Evolutionary conservation across 345 rosid genomes (phyloP).

Genomic region (Geranium rotundifolium): DNA sequence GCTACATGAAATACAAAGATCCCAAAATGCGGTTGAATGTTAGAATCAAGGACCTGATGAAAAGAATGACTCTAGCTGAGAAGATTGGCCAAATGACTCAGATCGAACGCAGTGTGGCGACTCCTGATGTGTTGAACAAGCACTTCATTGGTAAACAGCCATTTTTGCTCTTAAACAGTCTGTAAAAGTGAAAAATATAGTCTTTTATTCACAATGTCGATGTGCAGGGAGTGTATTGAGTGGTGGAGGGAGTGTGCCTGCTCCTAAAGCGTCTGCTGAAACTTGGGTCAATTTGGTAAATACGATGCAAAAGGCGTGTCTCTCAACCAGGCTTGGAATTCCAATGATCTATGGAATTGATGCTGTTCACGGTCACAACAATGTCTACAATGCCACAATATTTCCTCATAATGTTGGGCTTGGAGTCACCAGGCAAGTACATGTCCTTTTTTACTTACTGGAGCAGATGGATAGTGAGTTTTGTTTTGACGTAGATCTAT

Average conservation of each 20-base stretch:
- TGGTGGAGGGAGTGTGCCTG: too few relatives aligned
- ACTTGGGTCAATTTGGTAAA: slow-evolving; percentile 74
- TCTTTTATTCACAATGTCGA: too few relatives aligned
- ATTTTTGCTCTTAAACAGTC: too few relatives aligned
- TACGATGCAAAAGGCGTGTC: slow-evolving; percentile 51
- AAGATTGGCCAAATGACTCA: slow-evolving; percentile 34
- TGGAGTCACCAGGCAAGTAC: slow-evolving; percentile 70
- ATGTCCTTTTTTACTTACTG: too few relatives aligned
- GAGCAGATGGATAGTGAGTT: too few relatives aligned
- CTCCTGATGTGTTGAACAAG: slow-evolving; percentile 18
- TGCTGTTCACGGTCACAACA: slow-evolving; percentile 93
- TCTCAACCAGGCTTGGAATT: slow-evolving; percentile 67
- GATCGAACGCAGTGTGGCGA: slow-evolving; percentile 17
- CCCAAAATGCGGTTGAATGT: slow-evolving; percentile 15
- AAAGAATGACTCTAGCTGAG: slow-evolving; percentile 26
- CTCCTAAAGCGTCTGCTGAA: slow-evolving; percentile 49
- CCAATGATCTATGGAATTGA: slow-evolving; percentile 94
- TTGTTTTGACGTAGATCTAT: too few relatives aligned
- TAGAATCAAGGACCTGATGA: slow-evolving; percentile 30
- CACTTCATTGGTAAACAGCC: slow-evolving; percentile 26
- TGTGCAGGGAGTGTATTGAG: slow-evolving; percentile 60
- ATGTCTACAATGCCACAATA: slow-evolving; percentile 75
- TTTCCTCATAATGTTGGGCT: slow-evolving; percentile 89
- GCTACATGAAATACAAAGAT: slow-evolving; percentile 23
- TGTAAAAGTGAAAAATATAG: too few relatives aligned